These are phyloP conservation scores for Trichopus zeylanicus DNA, from an alignment of 116 monocot species.

Conservation along the genomic window DNA sequence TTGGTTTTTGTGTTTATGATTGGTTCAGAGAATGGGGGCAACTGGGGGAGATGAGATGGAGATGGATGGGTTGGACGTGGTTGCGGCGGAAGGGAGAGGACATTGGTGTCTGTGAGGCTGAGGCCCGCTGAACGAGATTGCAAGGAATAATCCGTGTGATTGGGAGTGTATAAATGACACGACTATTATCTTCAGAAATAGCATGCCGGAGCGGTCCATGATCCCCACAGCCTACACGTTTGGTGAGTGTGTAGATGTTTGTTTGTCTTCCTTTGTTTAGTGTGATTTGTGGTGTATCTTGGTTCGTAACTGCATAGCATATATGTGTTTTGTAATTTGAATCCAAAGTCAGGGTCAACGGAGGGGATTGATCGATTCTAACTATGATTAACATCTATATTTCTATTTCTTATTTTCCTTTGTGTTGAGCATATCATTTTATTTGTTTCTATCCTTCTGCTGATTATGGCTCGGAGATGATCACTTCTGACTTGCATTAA, in stretches of 20 bases:
- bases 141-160: conserved; percentile 51
- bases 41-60: conserved; percentile 28
- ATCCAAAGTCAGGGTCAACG: too few relatives aligned
- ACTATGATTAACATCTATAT: too few relatives aligned
- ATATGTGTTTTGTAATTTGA: too few relatives aligned
- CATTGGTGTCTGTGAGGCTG: conserved; percentile 92
- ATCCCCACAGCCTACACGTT: conserved; percentile 61
- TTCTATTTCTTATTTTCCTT: too few relatives aligned
- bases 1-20: background rate
- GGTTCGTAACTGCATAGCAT: too few relatives aligned
- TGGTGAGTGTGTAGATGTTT: conserved; percentile 37
- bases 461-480: too few relatives aligned
- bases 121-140: conserved; percentile 70
- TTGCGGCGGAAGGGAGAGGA: conserved; percentile 49
- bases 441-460: too few relatives aligned
- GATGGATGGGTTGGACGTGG: conserved; percentile 10
- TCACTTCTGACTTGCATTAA: too few relatives aligned
- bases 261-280: conserved; percentile 1
- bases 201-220: conserved; percentile 54
- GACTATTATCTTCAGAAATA: conserved; percentile 67
- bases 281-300: background rate
- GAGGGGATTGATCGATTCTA: too few relatives aligned
- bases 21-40: conserved; percentile 27
- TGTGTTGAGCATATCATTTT: too few relatives aligned
- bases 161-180: conserved; percentile 93